Base-by-base conservation (phyloP, 2,329 filamentous ascomycete genomes). In the Fusarium transvaalense region DNA sequence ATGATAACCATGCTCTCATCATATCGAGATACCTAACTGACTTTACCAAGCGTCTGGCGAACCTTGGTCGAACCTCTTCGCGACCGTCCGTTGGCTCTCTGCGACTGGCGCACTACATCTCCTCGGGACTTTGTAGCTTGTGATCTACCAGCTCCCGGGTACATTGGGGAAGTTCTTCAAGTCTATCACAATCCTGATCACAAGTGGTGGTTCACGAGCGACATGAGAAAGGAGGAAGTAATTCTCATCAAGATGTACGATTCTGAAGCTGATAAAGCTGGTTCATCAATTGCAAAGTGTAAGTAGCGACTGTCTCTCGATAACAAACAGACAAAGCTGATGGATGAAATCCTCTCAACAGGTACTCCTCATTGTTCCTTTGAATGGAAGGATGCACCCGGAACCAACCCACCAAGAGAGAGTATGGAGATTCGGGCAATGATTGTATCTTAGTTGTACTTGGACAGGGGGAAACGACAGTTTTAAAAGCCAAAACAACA, bases 341-440 rank as follows among this genome's bases (percentile, higher is more conserved):
- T 25, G 23, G 23, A 25, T 25, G 23, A 6, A 6, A 4, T 25
- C 6, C 6, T 25, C 23, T 25, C 23, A 25, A 25, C 23, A 47
- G 43, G 43, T 19, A 32, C 43, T 19, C 43, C 43, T 13, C 43
- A 47, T 27, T 47, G 15, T 47, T 31, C 43, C 12, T 47, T 47
- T 15, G 9, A 47, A 47, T 47, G 43, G 43, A 47, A 47, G 17
- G 43, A 47, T 34, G 43, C 43, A 7, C 43, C 43, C 21, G 43
- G 43, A 34, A n/a, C 4, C 7, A 47, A 32, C 19, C n/a, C 17
- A 10, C 15, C 43, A 32, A 47, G 43, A 27, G 29, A 47, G 19
- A 47, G 43, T 27, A 47, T 47, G 43, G 43, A 47, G 17, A 47
- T 47, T 10, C 43, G 43, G 14, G 43, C 43, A 14, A 47, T 47